These are phyloP conservation scores for Xylaria arbuscula DNA, from an alignment of 2,329 filamentous ascomycete genomes.

Conservation along the genomic window DNA sequence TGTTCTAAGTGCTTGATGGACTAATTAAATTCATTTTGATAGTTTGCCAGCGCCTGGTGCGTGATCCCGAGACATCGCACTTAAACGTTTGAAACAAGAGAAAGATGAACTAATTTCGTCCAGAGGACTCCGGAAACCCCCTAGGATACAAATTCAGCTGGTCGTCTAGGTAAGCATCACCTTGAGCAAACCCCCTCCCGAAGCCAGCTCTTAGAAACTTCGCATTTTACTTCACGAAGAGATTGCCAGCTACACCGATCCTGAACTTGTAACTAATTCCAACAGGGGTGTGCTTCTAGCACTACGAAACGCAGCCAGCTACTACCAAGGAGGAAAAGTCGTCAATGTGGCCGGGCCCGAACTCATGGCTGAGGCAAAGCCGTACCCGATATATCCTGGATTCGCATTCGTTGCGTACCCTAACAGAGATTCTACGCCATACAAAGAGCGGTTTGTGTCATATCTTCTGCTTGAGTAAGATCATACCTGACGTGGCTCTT, in stretches of 20 bases:
- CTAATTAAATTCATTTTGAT: not conserved
- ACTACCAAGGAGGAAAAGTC: constrained; percentile 81
- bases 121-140: constrained; percentile 38
- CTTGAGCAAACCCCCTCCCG: constrained; percentile 55
- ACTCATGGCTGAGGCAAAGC: constrained; percentile 88
- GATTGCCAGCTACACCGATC: not conserved
- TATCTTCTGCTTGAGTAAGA: not conserved
- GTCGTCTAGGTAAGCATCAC: not conserved
- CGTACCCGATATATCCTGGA: constrained; percentile 80
- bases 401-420: constrained; percentile 92
- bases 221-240: not conserved
- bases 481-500: not conserved
- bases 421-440: constrained; percentile 89
- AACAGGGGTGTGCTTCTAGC: constrained; percentile 81
- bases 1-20: not conserved
- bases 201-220: constrained; percentile 54
- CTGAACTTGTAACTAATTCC: not conserved
- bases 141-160: constrained; percentile 81
- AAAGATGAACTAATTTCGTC: not conserved
- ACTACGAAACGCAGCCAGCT: constrained; percentile 85
- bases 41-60: constrained; percentile 2
- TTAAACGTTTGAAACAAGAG: not conserved
- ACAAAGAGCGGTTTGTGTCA: constrained; percentile 72
- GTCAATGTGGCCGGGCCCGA: constrained; percentile 70
- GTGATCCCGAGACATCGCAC: not conserved